phyloP scores from a whole-genome alignment of 2,329 filamentous ascomycete genomes.

The Trichoderma brevicompactum region DNA sequence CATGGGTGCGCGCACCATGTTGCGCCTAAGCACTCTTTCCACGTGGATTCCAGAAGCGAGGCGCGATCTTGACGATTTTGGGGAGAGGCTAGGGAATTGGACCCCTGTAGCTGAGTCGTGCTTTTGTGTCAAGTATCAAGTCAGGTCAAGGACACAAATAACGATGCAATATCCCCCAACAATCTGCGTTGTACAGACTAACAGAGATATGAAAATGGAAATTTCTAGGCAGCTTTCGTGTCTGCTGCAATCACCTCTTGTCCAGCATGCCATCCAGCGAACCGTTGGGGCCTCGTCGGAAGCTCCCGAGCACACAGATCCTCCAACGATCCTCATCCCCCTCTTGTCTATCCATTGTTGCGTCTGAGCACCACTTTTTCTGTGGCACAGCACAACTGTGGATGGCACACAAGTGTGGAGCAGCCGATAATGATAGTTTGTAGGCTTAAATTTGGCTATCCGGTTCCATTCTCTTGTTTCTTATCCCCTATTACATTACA shows the following conservation, averaged over 20 bases:
- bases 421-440: neutral
- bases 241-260: neutral
- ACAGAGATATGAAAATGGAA: no score
- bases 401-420: slow-evolving; percentile 18
- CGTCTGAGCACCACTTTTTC: slow-evolving; percentile 12
- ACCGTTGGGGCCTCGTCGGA: neutral
- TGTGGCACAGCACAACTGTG: neutral
- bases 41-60: slow-evolving; percentile 28
- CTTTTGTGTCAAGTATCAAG: no score
- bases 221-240: neutral
- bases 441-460: slow-evolving; percentile 11
- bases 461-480: neutral
- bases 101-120: neutral
- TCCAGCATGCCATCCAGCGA: neutral
- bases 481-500: neutral
- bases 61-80: slow-evolving; percentile 24
- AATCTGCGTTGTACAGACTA: neutral
- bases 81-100: neutral
- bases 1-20: slow-evolving; percentile 2
- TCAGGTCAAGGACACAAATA: no score
- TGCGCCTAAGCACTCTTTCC: slow-evolving; percentile 19
- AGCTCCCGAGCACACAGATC: slow-evolving; percentile 25
- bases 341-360: neutral
- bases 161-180: neutral
- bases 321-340: slow-evolving; percentile 11